These are phyloP conservation scores for Fusarium guadeloupense DNA, from an alignment of 2,329 filamentous ascomycete species.

Conservation along the genomic window DNA sequence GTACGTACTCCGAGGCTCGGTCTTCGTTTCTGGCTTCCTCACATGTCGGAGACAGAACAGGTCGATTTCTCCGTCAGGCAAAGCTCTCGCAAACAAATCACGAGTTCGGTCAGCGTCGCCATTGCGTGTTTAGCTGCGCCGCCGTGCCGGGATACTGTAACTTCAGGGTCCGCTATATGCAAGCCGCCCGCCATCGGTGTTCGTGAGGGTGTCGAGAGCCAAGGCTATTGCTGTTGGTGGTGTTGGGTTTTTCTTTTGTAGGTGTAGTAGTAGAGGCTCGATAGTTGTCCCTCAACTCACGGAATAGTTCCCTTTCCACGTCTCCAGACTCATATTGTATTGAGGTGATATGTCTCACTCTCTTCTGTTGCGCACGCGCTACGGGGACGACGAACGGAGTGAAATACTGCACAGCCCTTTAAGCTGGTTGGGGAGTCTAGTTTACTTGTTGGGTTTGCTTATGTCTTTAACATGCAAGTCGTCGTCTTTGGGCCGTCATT, in stretches of 20 bases:
- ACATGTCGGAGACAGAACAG: background rate
- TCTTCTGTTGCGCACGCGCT: too few relatives aligned
- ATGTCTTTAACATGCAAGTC: background rate
- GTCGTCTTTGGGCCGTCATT: conserved; percentile 19
- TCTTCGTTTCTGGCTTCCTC: too few relatives aligned
- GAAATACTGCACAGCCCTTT: too few relatives aligned
- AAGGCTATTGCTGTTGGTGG: background rate
- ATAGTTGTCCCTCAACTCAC: too few relatives aligned
- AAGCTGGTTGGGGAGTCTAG: conserved; percentile 1
- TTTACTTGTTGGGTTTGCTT: background rate
- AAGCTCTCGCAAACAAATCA: conserved; percentile 23
- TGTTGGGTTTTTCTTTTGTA: background rate
- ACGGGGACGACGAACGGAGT: too few relatives aligned
- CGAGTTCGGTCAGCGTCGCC: conserved; percentile 12
- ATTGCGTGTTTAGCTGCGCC: conserved; percentile 14
- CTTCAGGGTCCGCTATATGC: conserved; percentile 33
- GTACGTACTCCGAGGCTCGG: too few relatives aligned
- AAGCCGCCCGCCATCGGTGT: conserved; percentile 31
- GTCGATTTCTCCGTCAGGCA: background rate
- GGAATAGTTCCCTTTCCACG: too few relatives aligned
- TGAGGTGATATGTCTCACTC: too few relatives aligned
- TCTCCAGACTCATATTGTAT: too few relatives aligned
- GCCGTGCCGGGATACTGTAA: conserved; percentile 14
- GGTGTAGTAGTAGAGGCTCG: background rate
- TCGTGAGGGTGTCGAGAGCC: conserved; percentile 19